Conservation (phyloP, 495 filamentous ascomycete genomes). For the Trichodelitschia bisporula region DNA sequence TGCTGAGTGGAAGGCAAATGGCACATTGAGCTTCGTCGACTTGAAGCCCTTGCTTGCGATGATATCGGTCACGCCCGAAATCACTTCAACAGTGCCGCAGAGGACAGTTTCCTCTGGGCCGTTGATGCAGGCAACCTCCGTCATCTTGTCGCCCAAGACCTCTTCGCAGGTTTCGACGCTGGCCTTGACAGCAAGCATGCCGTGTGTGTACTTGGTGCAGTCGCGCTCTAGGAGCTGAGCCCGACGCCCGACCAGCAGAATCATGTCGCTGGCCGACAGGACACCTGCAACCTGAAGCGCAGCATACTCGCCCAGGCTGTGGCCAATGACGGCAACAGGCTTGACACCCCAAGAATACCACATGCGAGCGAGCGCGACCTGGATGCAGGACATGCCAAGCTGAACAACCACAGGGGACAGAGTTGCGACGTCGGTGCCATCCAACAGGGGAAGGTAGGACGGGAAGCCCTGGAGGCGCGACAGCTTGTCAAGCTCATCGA, state of each 20-base stretch:
- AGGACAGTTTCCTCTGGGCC: constrained; percentile 22
- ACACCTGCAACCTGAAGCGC: constrained; percentile 63
- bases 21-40: constrained; percentile 23
- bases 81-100: constrained; percentile 15
- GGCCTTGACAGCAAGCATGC: constrained; percentile 26
- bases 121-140: constrained; percentile 22
- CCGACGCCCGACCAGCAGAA: constrained; percentile 57
- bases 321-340: constrained; percentile 57
- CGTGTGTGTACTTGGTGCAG: constrained; percentile 46
- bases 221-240: constrained; percentile 50
- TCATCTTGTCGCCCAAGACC: constrained; percentile 18
- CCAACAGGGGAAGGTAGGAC: constrained; percentile 40
- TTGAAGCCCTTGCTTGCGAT: constrained; percentile 22
- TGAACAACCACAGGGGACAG: constrained; percentile 57
- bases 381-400: constrained; percentile 49
- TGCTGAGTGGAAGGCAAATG: constrained; percentile 29
- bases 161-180: constrained; percentile 14
- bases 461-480: constrained; percentile 44
- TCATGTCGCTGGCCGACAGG: constrained; percentile 49
- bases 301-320: constrained; percentile 76
- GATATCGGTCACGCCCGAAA: constrained; percentile 13
- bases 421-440: constrained; percentile 30
- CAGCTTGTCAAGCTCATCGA: constrained; percentile 46
- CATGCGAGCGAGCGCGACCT: constrained; percentile 63
- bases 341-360: constrained; percentile 60